Conservation (phyloP, 768 basidiomycete genomes). For the Mycena filopes region DNA sequence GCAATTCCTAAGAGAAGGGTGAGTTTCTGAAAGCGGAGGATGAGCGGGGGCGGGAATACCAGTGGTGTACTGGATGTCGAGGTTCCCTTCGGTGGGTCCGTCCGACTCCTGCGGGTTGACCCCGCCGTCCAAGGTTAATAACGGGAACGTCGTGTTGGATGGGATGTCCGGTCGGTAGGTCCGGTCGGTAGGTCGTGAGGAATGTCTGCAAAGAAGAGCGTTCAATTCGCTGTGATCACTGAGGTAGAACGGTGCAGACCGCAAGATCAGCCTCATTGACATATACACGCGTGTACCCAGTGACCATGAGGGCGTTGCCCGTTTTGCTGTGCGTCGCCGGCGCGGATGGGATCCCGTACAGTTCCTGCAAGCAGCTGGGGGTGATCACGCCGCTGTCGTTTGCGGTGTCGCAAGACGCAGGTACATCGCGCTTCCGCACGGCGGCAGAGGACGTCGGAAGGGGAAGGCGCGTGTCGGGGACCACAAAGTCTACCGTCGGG, state of each 20-base stretch:
- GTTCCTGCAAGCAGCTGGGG: slow-evolving; percentile 3
- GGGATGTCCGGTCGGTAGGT: too few relatives aligned
- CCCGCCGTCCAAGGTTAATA: not conserved
- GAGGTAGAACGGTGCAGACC: too few relatives aligned
- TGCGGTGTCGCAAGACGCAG: slow-evolving; percentile 1
- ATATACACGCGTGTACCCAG: too few relatives aligned
- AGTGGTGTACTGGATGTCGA: slow-evolving; percentile 13
- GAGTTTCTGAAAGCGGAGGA: too few relatives aligned
- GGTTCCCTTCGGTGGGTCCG: not conserved
- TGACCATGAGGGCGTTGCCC: too few relatives aligned
- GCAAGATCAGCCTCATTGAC: too few relatives aligned
- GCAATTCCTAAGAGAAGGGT: too few relatives aligned
- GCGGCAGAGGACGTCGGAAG: too few relatives aligned
- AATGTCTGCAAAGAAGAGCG: not conserved
- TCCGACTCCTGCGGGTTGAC: not conserved
- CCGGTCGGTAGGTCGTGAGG: not conserved
- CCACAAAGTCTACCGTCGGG: not conserved
- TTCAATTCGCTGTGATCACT: too few relatives aligned
- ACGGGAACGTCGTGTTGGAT: not conserved
- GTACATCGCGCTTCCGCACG: too few relatives aligned
- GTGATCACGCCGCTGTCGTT: not conserved
- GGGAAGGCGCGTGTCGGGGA: not conserved
- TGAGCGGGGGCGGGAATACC: not conserved
- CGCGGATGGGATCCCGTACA: slow-evolving; percentile 2
- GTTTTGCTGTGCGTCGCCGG: too few relatives aligned